phyloP scores from a whole-genome alignment of 192 early-diverging fungal genomes.

The Backusella luteola region DNA sequence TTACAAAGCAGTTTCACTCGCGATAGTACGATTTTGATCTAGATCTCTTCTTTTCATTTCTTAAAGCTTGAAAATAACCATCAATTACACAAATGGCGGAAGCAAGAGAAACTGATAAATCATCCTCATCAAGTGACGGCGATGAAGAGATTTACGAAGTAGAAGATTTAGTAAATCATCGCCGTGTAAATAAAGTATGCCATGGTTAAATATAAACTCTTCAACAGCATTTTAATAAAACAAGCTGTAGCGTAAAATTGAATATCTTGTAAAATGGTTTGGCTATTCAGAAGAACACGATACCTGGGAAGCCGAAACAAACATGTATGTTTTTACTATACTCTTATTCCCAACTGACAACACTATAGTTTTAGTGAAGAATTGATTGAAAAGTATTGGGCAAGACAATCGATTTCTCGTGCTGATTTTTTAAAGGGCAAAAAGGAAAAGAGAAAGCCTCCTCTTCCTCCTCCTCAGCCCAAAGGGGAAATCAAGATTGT shows the following conservation, averaged over 20 bases:
- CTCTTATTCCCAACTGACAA: too few species aligned
- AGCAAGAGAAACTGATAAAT: too few species aligned
- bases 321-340: slow-evolving; percentile 6
- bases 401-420: not conserved
- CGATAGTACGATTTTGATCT: too few species aligned
- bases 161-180: not conserved
- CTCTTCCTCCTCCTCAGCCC: too few species aligned
- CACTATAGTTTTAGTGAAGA: not conserved
- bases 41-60: too few species aligned
- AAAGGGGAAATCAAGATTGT: not conserved
- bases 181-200: slow-evolving; percentile 3
- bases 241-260: not conserved
- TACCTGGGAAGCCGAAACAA: slow-evolving; percentile 12
- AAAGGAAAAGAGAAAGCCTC: not conserved
- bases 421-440: not conserved
- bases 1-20: too few species aligned
- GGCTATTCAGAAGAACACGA: not conserved
- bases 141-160: slow-evolving; percentile 12
- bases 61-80: too few species aligned
- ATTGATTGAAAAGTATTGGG: not conserved
- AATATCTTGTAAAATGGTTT: slow-evolving; percentile 8
- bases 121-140: not conserved
- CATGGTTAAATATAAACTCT: not conserved
- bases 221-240: not conserved
- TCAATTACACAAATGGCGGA: too few species aligned